Evolutionary conservation across 805 yeast genomes (phyloP), one percentile per base, ranked within the genome.

Genomic region (Nakazawaea wyomingensis): DNA sequence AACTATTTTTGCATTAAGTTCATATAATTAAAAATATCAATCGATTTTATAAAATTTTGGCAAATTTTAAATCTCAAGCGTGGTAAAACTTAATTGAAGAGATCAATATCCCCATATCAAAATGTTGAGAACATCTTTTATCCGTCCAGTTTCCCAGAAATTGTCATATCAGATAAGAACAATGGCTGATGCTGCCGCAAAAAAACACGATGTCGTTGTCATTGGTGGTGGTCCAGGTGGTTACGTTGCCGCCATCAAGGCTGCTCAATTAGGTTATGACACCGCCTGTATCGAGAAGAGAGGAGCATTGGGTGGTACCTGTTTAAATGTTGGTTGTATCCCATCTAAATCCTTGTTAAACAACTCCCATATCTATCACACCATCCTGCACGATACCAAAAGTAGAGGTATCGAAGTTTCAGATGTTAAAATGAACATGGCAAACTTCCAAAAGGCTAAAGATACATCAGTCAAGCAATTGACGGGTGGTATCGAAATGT

Each of bases 161-260:
- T 30, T 36, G 22, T 43, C 44, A 10, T 31, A 11, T 18, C 45
- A 35, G 29, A 31, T 26, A 16, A 44, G 43, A 26, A 32, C 37
- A 11, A 27, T 36, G 39, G 46, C 47, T 13, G 58, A 59, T 31
- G 44, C 37, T 32, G 43, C 72, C 48, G 65, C 68, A 51, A 67
- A 70, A 56, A 82, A 82, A 60, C 93, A 87, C 62, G 98, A 93
- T 59, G 78, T 93, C 43, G 95, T 91, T 43, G 87, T 93, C 55
- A 85, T 93, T 60, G 99, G 99, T 54, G 98, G 97, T 57, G 99
- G 99, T 47, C 99, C 99, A 54, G 99, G 98, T 66, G 99, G 99
- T 50, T 93, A 93, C 65, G 93, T 93, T 56, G 98, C 97, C 44
- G 99, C 99, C 59, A 93, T 93, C 66, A 91, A 88, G 68, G 96